Base-by-base conservation (phyloP, 2,329 filamentous ascomycete species). In the Fusarium palustre region DNA sequence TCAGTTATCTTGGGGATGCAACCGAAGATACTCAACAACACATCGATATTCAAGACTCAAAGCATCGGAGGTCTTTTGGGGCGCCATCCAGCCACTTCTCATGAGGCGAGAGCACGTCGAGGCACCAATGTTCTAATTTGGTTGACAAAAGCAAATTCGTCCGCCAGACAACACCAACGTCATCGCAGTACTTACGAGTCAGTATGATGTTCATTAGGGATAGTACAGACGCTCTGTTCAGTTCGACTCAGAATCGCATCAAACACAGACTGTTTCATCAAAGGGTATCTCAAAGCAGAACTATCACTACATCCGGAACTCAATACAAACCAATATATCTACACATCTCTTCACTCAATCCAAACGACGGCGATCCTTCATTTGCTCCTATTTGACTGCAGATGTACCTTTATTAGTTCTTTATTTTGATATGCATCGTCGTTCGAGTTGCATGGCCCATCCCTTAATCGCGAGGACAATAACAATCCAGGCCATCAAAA, bases 401-500 rank as follows among this genome's bases (percentile, higher is more conserved):
- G 41, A 28, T 39, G 18, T 11, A 31, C 52, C 10, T 58, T 42
- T 22, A 48, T 24, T 25, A 39, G 16, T n/a, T 33, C 30, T 39
- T 33, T 59, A 65, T 24, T 52, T 58, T 13, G 50, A 41, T 8
- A 54, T 39, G 13, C 41, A 41, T 22, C 64, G 55, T 50, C 64
- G 68, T 73, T 87, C 85, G 55, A 76, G 81, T 50, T 85, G 82
- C 18, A 88, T 80, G 7, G 93, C 93, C 93, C 93, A 97, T 28
- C 94, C 94, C 80, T 97, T 97, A 76, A 97, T 81, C 28, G 93
- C 91, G 63, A 97, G 87, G 13, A 92, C 82, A 30, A 94, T 75
- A 22, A 97, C 86, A 55, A 91, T 87, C 90, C 92, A 97, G 0
- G 94, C 90, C 92, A 97, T 95, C 53, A 97, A 79, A 52, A 97